phyloP scores from a whole-genome alignment of 371 early-diverging fungal genomes.

The Mucor sp. region DNA sequence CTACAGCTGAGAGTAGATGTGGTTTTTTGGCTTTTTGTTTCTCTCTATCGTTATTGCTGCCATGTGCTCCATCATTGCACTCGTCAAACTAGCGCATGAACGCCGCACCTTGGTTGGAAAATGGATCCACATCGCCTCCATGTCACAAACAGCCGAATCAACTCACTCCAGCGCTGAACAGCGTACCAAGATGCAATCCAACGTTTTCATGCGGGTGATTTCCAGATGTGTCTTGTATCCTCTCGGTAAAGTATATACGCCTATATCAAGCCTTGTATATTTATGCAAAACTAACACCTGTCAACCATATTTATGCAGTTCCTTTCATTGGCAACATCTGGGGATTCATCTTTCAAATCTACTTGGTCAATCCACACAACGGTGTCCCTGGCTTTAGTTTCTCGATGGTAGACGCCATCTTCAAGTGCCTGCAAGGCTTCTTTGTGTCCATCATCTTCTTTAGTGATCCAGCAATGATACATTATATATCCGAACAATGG shows the following conservation, averaged over 20 bases:
- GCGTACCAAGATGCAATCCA: constrained; percentile 3
- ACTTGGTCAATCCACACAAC: neutral
- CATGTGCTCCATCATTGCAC: constrained; percentile 15
- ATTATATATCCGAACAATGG: neutral
- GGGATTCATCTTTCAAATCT: constrained; percentile 27
- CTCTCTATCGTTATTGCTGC: constrained; percentile 19
- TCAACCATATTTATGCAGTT: constrained; percentile 8
- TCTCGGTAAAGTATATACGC: constrained; percentile 20
- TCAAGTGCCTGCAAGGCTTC: constrained; percentile 25
- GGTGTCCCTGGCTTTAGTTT: constrained; percentile 6
- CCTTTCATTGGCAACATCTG: constrained; percentile 25
- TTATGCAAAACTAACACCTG: neutral
- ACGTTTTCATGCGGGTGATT: constrained; percentile 20
- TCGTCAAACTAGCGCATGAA: constrained; percentile 21
- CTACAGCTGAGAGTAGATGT: constrained; percentile 18
- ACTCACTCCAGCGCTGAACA: neutral
- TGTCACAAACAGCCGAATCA: neutral
- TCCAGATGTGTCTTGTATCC: constrained; percentile 33
- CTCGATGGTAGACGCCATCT: neutral
- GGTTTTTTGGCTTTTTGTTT: constrained; percentile 28
- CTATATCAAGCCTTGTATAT: no score
- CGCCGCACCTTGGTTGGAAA: neutral
- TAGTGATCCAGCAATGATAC: constrained; percentile 29
- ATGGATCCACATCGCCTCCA: neutral
- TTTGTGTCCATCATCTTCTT: constrained; percentile 32